phyloP scores from a whole-genome alignment of 805 yeast species.

The Brettanomyces custersianus region DNA sequence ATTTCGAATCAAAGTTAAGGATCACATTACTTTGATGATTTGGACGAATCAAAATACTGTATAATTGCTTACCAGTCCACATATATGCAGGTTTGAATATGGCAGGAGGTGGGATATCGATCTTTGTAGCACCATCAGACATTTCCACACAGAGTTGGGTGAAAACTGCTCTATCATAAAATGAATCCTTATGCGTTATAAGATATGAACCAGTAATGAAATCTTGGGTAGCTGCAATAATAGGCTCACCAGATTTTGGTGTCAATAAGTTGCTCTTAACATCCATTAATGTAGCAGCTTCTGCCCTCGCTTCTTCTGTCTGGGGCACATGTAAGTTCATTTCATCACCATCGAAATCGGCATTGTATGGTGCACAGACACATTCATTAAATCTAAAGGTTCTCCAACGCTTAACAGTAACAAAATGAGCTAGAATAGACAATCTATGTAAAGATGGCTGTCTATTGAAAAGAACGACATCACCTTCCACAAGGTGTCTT shows the following conservation, averaged over 20 bases:
- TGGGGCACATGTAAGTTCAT: constrained; percentile 99
- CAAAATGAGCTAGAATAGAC: constrained; percentile 91
- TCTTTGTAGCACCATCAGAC: constrained; percentile 84
- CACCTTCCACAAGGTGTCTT: constrained; percentile 96
- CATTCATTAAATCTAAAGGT: constrained; percentile 95
- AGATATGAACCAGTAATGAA: constrained; percentile 94
- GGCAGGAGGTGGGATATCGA: constrained; percentile 94
- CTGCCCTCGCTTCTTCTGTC: constrained; percentile 97
- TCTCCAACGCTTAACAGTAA: constrained; percentile 95
- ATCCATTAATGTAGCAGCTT: constrained; percentile 97
- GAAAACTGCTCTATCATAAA: constrained; percentile 79
- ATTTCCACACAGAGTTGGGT: constrained; percentile 84
- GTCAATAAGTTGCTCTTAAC: constrained; percentile 91
- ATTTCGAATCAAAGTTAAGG: constrained; percentile 89
- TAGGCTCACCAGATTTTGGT: constrained; percentile 97
- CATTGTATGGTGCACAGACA: constrained; percentile 98
- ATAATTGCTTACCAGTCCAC: constrained; percentile 98
- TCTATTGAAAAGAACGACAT: constrained; percentile 88
- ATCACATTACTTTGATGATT: constrained; percentile 66
- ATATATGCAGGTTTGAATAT: constrained; percentile 78
- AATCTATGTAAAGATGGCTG: constrained; percentile 96
- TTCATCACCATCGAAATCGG: constrained; percentile 99
- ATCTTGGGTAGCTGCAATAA: constrained; percentile 99
- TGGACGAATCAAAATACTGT: constrained; percentile 80
- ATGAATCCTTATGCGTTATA: constrained; percentile 88